Evolutionary conservation across 805 yeast species (phyloP).

Genomic region (Yarrowia phangngaensis): DNA sequence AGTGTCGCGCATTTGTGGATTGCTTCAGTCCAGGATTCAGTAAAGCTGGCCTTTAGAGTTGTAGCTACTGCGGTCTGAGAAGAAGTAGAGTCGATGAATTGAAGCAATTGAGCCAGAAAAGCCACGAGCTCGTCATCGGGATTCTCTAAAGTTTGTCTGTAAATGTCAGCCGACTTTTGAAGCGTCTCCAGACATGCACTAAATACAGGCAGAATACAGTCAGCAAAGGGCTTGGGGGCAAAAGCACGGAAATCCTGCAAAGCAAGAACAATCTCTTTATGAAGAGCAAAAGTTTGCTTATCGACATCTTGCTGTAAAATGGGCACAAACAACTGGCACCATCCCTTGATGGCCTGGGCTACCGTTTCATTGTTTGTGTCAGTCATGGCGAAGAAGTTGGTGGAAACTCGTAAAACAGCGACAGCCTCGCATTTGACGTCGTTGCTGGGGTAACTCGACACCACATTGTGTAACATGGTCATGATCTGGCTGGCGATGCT

Average conservation of each 20-base stretch:
- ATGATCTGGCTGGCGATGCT: slow-evolving; percentile 48
- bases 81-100: slow-evolving; percentile 26
- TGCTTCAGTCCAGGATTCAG: slow-evolving; percentile 1
- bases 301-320: not conserved
- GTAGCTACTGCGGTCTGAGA: slow-evolving; percentile 20
- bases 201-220: slow-evolving; percentile 6
- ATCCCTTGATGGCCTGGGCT: slow-evolving; percentile 16
- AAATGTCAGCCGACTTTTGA: not conserved
- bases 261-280: slow-evolving; percentile 16
- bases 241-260: slow-evolving; percentile 15
- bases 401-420: slow-evolving; percentile 39
- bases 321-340: slow-evolving; percentile 25
- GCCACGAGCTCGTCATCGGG: slow-evolving; percentile 29
- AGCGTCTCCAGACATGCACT: slow-evolving; percentile 5
- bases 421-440: slow-evolving; percentile 34
- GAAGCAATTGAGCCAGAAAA: slow-evolving; percentile 30
- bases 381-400: slow-evolving; percentile 34
- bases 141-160: slow-evolving; percentile 10
- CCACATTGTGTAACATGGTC: slow-evolving; percentile 14
- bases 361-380: slow-evolving; percentile 26
- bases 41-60: not conserved
- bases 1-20: slow-evolving; percentile 14
- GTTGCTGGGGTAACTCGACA: slow-evolving; percentile 8
- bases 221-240: slow-evolving; percentile 17
- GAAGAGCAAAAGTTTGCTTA: not conserved